phyloP scores from a whole-genome alignment of 108 stramenopile species.

The Cyclotella kingstonii region DNA sequence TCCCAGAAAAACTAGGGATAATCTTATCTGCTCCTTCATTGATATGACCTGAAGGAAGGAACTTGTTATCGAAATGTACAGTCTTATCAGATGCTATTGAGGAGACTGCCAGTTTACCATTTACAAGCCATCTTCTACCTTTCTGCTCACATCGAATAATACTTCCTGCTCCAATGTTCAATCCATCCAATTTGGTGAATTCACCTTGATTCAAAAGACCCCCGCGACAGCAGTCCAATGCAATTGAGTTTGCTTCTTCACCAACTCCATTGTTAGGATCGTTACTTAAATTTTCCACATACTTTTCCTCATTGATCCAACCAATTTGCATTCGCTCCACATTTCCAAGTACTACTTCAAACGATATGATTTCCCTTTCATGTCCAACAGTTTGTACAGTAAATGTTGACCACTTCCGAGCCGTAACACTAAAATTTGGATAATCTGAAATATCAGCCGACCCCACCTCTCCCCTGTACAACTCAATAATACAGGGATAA shows the following conservation, averaged over 20 bases:
- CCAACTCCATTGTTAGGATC: conserved; percentile 33
- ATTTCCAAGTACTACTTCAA: conserved; percentile 37
- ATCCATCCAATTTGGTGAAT: conserved; percentile 27
- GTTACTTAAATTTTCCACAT: conserved; percentile 25
- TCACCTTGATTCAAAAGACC: conserved; percentile 29
- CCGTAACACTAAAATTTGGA: conserved; percentile 16
- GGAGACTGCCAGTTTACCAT: conserved; percentile 20
- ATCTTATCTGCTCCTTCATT: conserved; percentile 18
- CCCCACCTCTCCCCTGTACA: conserved; percentile 14
- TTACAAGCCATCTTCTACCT: conserved; percentile 20
- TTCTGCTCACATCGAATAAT: conserved; percentile 30
- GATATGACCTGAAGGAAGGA: conserved; percentile 14
- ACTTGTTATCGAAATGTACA: conserved; percentile 20
- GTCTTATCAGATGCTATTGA: conserved; percentile 27
- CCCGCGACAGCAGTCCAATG: conserved; percentile 31
- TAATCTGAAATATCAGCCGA: conserved; percentile 17
- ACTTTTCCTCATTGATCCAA: conserved; percentile 14
- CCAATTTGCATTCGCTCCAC: conserved; percentile 37
- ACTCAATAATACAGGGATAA: conserved; percentile 33
- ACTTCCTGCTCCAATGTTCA: conserved; percentile 19
- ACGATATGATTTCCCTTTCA: conserved; percentile 23
- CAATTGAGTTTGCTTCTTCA: conserved; percentile 20
- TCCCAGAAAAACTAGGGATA: conserved; percentile 30
- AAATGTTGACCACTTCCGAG: conserved; percentile 33
- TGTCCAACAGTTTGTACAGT: conserved; percentile 24